phyloP scores from a whole-genome alignment of 129 eudicot species.

The Flaveria robusta region DNA sequence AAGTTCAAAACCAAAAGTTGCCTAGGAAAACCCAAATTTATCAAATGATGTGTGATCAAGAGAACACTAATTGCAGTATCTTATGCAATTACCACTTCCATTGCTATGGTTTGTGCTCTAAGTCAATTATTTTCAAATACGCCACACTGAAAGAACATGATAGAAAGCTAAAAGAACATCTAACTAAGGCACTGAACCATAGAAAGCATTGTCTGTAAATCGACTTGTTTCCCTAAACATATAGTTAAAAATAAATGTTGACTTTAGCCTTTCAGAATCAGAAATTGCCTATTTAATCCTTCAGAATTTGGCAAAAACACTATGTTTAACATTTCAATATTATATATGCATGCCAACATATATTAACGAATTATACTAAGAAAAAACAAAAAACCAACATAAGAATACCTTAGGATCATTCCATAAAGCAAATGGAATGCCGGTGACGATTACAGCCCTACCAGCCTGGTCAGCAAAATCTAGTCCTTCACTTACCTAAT shows the following conservation, averaged over 20 bases:
- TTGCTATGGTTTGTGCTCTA: neutral
- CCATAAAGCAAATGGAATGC: conserved; percentile 87
- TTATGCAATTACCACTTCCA: conserved; percentile 5
- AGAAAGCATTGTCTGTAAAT: neutral
- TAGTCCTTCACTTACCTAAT: conserved; percentile 94
- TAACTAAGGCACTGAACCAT: neutral
- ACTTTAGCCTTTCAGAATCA: neutral
- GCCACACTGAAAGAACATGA: neutral
- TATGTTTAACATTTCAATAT: neutral
- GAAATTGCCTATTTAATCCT: neutral
- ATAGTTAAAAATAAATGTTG: neutral
- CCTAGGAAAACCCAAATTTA: neutral
- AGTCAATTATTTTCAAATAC: neutral
- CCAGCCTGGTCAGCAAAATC: conserved; percentile 98
- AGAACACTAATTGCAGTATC: neutral
- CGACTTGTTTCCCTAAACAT: neutral
- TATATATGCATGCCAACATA: neutral
- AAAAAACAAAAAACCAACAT: conserved; percentile 1
- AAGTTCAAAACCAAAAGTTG: neutral
- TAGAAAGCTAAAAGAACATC: neutral
- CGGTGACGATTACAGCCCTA: conserved; percentile 91
- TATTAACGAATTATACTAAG: conserved; percentile 4
- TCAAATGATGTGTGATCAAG: neutral
- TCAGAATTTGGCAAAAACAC: neutral
- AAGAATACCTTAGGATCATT: conserved; percentile 88